These are phyloP conservation scores for Sporothrix dimorphospora DNA, from an alignment of 2,329 filamentous ascomycete genomes.

Conservation along the genomic window DNA sequence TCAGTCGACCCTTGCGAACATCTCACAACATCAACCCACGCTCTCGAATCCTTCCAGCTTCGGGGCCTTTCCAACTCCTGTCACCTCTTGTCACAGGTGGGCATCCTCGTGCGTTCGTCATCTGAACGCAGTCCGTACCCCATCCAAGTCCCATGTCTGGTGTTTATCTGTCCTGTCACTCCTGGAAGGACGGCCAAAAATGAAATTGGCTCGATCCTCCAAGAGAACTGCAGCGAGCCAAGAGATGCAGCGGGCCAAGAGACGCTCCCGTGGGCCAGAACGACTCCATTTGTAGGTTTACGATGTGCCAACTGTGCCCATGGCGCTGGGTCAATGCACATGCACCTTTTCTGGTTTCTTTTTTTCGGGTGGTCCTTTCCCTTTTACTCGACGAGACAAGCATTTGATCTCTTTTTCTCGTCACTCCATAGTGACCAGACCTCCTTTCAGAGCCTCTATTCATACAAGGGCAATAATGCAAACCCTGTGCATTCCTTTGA, in stretches of 20 bases:
- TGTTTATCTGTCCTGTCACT: not conserved
- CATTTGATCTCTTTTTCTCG: too few species aligned
- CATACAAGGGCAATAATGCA: too few species aligned
- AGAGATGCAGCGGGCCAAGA: not conserved
- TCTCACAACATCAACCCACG: not conserved
- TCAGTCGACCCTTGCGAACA: not conserved
- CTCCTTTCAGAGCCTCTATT: too few species aligned
- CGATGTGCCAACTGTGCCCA: not conserved
- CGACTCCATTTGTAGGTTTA: not conserved
- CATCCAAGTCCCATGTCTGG: not conserved
- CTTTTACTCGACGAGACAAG: too few species aligned
- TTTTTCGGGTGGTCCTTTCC: not conserved
- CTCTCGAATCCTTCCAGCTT: not conserved
- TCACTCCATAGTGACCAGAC: too few species aligned
- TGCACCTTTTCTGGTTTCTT: not conserved
- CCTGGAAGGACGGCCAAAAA: not conserved
- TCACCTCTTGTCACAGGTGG: not conserved
- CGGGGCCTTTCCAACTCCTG: not conserved
- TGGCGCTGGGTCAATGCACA: not conserved
- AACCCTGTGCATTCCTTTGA: too few species aligned
- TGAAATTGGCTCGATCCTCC: slow-evolving; percentile 2
- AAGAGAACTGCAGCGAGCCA: not conserved
- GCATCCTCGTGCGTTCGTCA: too few species aligned
- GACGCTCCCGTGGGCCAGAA: not conserved
- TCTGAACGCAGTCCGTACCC: too few species aligned